Percentiles rank a stretch among this genome's conserved stretches.
Conservation (phyloP, 139 green algal genomes). For the Diplosphaera chodatii region DNA sequence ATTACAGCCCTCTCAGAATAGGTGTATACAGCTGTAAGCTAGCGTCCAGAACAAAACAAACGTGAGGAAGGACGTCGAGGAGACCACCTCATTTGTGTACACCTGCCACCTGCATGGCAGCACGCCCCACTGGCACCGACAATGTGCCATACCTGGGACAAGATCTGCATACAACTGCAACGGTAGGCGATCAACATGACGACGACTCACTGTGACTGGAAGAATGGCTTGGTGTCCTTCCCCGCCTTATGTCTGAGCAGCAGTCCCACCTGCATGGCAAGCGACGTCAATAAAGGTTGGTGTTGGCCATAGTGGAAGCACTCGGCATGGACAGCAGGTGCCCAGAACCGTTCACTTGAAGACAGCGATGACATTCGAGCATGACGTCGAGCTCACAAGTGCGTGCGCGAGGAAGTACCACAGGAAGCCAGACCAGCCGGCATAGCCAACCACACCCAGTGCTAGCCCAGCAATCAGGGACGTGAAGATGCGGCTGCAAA, state of each 20-base stretch:
- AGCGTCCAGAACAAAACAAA: conserved; percentile 57
- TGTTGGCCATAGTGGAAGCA: no score
- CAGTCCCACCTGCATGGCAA: background rate
- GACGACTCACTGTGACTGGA: conserved; percentile 2
- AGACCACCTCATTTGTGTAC: conserved; percentile 22
- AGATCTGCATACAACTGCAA: no score
- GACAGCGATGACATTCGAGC: no score
- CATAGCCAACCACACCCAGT: conserved; percentile 34
- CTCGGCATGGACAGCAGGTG: no score
- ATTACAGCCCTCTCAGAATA: conserved; percentile 30
- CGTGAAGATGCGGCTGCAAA: conserved; percentile 17
- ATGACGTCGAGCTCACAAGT: conserved; percentile 9
- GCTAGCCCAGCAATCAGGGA: conserved; percentile 33
- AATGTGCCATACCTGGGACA: no score
- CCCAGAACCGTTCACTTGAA: no score
- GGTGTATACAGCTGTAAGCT: conserved; percentile 34
- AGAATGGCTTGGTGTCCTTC: background rate
- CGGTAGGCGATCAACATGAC: no score
- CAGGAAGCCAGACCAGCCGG: conserved; percentile 37
- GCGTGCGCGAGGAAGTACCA: conserved; percentile 31
- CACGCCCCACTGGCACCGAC: no score
- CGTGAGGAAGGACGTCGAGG: conserved; percentile 36
- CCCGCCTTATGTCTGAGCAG: conserved; percentile 1
- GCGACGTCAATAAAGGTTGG: no score
- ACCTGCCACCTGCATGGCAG: conserved; percentile 18